Evolutionary conservation across 2,329 filamentous ascomycete genomes (phyloP), one percentile per base, ranked within the genome.

Genomic region (Ascochyta lentis): DNA sequence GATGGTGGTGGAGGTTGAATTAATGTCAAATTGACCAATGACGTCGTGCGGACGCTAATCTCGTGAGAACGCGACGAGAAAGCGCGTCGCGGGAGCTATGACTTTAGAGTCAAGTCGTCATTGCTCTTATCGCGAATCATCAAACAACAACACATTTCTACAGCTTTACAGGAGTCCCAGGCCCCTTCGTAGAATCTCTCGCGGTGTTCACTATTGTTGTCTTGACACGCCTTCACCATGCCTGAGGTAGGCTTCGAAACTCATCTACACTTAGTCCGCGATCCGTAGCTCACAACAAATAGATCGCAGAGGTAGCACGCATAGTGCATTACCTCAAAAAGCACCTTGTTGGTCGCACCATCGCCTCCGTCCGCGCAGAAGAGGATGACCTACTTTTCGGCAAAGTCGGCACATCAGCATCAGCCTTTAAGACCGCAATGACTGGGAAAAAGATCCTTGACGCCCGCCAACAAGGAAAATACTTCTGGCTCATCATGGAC

Each of bases 391-490:
- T 90, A 70, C 84, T 99, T 6, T 99, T 93, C 76, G 92, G 93
- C 65, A 97, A 98, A 77, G 92, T 87, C 19, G 92, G 93, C 27
- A 96, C 90, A 0, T 91, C 84, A 16, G 91, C 89, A 0, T 76
- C 84, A 0, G 89, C 88, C 27, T 92, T 99, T 60, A 81, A 90
- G 65, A 83, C 85, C 50, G 87, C 89, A 1, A 80, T 97, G 69
- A 83, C 83, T 3, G 92, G 91, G 4, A 94, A 90, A 69, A 91
- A 86, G 69, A 86, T 89, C 29, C 66, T 84, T 37, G 84, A 82
- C 49, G 90, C 90, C 4, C 90, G 90, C 4, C 92, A 90, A 56
- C 95, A 97, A 73, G 95, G 95, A 9, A 99, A 98, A 83, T 98
- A 98, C 72, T 98, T 99, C 75, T 99, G 95, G 82, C 81, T 98